phyloP scores from a whole-genome alignment of 257 asterid species.

The Scutellaria minor region DNA sequence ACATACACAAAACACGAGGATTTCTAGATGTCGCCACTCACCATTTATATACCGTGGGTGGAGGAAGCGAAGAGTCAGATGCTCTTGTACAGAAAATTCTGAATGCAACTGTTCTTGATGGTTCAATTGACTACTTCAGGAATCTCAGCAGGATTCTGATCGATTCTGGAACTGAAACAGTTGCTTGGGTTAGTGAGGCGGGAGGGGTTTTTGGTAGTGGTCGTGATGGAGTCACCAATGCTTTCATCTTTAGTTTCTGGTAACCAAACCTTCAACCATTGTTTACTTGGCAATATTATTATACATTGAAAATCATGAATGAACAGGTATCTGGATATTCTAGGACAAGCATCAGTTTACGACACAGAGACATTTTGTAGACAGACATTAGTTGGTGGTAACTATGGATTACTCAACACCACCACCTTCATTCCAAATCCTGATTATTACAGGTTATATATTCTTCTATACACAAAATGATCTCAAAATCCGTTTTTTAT shows the following conservation, averaged over 20 bases:
- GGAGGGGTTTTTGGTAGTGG: slow-evolving; percentile 44
- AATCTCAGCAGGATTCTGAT: slow-evolving; percentile 18
- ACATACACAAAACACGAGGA: background rate
- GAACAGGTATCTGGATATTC: too few species aligned
- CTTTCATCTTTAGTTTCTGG: slow-evolving; percentile 73
- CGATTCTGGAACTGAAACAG: slow-evolving; percentile 19
- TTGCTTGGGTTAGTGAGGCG: slow-evolving; percentile 45
- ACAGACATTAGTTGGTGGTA: too few species aligned
- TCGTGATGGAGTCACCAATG: slow-evolving; percentile 52
- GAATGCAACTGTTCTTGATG: slow-evolving; percentile 16
- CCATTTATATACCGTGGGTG: background rate
- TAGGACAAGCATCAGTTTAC: too few species aligned
- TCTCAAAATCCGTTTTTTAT: too few species aligned
- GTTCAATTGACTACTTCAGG: background rate
- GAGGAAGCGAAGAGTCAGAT: background rate
- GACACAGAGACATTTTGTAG: too few species aligned
- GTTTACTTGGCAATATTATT: too few species aligned
- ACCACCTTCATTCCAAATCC: too few species aligned
- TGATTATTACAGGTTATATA: too few species aligned
- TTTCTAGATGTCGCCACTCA: slow-evolving; percentile 3
- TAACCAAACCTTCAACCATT: slow-evolving; percentile 17
- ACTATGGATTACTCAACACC: too few species aligned
- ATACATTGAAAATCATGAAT: too few species aligned
- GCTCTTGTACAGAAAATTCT: background rate
- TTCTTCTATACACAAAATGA: too few species aligned